A percentile compares a stretch with the other conserved stretches of the same genome.
phyloP scores from a whole-genome alignment of 2,329 filamentous ascomycete genomes.

The Colletotrichum chrysophilum region DNA sequence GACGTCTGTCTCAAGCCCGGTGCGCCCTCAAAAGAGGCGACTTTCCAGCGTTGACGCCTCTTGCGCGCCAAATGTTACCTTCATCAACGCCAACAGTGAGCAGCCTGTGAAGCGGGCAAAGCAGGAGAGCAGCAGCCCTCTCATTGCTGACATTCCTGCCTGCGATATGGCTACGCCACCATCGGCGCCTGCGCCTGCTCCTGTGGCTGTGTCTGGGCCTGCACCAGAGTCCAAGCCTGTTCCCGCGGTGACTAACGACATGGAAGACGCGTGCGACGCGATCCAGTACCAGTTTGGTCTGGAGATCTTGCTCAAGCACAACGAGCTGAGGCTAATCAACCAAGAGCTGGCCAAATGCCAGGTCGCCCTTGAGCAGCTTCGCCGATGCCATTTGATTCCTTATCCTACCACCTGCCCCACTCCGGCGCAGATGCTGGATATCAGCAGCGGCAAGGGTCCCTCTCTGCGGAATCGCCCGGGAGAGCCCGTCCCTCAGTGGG shows the following conservation, averaged over 20 bases:
- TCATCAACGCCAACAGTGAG: slow-evolving; percentile 25
- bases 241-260: slow-evolving; percentile 28
- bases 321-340: slow-evolving; percentile 91
- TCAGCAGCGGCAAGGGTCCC: slow-evolving; percentile 77
- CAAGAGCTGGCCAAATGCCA: slow-evolving; percentile 97
- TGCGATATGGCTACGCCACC: slow-evolving; percentile 16
- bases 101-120: slow-evolving; percentile 46
- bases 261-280: slow-evolving; percentile 68
- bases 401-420: slow-evolving; percentile 77
- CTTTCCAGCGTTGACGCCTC: slow-evolving; percentile 37
- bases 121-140: slow-evolving; percentile 22
- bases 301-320: slow-evolving; percentile 92
- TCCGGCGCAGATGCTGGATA: slow-evolving; percentile 70
- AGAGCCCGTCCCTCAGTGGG: slow-evolving; percentile 74
- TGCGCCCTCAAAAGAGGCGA: slow-evolving; percentile 45
- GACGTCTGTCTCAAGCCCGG: slow-evolving; percentile 23
- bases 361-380: slow-evolving; percentile 88
- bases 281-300: slow-evolving; percentile 89
- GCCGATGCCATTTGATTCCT: slow-evolving; percentile 89
- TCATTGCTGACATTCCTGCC: neutral
- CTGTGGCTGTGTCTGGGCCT: slow-evolving; percentile 22
- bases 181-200: slow-evolving; percentile 13
- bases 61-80: slow-evolving; percentile 23
- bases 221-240: slow-evolving; percentile 18
- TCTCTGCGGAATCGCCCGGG: slow-evolving; percentile 67